Percentiles rank a stretch among this genome's conserved stretches.
Conservation (phyloP, 2,329 filamentous ascomycete species). For the Zasmidium angulare region DNA sequence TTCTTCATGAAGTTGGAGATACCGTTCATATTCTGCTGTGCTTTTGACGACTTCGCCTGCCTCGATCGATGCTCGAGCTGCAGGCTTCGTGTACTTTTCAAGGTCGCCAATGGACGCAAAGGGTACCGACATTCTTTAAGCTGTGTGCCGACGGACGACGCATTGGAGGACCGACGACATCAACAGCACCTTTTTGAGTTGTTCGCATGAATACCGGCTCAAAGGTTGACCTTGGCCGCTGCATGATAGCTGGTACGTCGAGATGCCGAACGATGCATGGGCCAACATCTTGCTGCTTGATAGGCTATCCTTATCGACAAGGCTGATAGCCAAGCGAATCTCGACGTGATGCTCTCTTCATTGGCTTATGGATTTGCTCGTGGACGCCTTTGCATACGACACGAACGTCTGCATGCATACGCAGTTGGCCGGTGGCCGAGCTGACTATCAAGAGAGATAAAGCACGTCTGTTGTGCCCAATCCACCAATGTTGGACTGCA, state of each 20-base stretch:
- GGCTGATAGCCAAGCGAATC: background rate
- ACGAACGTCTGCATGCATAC: background rate
- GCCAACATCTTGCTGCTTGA: too few species aligned
- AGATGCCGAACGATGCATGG: too few species aligned
- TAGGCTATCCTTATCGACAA: background rate
- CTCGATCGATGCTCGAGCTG: background rate
- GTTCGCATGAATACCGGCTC: background rate
- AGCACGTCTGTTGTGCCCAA: background rate
- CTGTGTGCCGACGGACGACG: background rate
- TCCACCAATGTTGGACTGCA: too few species aligned
- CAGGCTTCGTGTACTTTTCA: background rate
- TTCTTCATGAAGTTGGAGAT: constrained; percentile 3
- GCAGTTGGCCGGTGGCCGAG: background rate
- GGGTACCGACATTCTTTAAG: background rate
- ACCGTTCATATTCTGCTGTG: constrained; percentile 6
- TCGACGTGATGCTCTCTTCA: background rate
- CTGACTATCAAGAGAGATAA: background rate
- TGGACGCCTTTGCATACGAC: too few species aligned
- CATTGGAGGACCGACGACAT: background rate
- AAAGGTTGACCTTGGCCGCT: too few species aligned
- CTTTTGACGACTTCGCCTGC: constrained; percentile 2
- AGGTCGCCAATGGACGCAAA: background rate
- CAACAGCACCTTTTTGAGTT: background rate
- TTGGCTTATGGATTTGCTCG: background rate
- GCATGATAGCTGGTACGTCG: too few species aligned